phyloP scores from a whole-genome alignment of 805 yeast species.

The Clavispora fructus region DNA sequence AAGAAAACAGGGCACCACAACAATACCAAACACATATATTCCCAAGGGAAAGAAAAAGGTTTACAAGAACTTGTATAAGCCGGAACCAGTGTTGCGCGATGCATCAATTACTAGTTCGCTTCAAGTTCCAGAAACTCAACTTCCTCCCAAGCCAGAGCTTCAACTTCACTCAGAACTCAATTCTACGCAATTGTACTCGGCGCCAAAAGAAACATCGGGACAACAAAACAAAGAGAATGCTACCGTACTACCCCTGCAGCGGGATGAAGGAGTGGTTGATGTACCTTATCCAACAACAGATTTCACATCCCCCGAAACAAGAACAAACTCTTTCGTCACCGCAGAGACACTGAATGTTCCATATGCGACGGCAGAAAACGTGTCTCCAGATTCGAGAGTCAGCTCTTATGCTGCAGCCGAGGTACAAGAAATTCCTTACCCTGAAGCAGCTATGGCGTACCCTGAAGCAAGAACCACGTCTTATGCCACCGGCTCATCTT shows the following conservation, averaged over 20 bases:
- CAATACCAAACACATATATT: conserved; percentile 14
- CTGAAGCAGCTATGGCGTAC: neutral
- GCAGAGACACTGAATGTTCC: too few species aligned
- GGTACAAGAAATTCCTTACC: neutral
- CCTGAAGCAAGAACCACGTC: neutral
- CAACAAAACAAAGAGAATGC: too few species aligned
- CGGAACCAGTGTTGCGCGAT: conserved; percentile 19
- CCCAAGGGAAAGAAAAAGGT: conserved; percentile 22
- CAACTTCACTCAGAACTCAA: too few species aligned
- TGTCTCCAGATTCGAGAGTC: too few species aligned
- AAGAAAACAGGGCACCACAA: conserved; percentile 1
- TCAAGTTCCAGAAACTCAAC: neutral
- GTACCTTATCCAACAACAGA: neutral
- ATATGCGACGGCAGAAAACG: too few species aligned
- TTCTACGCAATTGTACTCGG: too few species aligned
- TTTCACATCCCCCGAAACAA: neutral
- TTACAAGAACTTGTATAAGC: conserved; percentile 18
- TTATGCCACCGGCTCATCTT: neutral
- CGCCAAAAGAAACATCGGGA: too few species aligned
- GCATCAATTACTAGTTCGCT: conserved; percentile 4
- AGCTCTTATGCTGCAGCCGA: neutral
- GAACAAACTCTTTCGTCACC: neutral
- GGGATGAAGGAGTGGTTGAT: neutral
- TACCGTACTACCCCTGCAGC: too few species aligned
- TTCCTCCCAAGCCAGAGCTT: too few species aligned